Percentiles rank a stretch among this genome's conserved stretches.
Evolutionary conservation across 2,329 filamentous ascomycete species (phyloP).

Genomic region (Fusarium lateritium): DNA sequence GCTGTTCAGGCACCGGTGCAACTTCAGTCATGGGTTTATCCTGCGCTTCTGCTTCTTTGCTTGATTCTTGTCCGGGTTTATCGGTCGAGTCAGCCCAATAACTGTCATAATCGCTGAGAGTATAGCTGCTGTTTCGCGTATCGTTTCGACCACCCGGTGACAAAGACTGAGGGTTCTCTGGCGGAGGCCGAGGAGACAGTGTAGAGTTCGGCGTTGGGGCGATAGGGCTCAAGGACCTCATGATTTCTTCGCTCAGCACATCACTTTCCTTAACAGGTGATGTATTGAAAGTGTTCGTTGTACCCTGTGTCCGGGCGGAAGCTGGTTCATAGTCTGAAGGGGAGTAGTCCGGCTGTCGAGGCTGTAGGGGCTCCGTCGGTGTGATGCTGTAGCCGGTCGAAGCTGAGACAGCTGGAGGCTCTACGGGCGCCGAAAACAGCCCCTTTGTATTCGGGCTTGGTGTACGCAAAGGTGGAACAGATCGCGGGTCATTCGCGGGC

Average conservation of each 20-base stretch:
- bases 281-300: constrained; percentile 64
- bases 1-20: constrained; percentile 9
- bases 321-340: constrained; percentile 55
- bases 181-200: constrained; percentile 25
- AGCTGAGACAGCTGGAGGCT: constrained; percentile 12
- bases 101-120: constrained; percentile 76
- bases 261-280: constrained; percentile 79
- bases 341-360: constrained; percentile 55
- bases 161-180: constrained; percentile 36
- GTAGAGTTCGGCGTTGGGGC: constrained; percentile 46
- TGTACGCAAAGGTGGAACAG: constrained; percentile 54
- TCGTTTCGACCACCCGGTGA: constrained; percentile 35
- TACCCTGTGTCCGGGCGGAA: constrained; percentile 59
- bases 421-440: constrained; percentile 22
- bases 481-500: constrained; percentile 42
- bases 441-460: constrained; percentile 50
- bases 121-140: constrained; percentile 71
- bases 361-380: constrained; percentile 63
- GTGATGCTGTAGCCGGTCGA: constrained; percentile 51
- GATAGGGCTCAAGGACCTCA: constrained; percentile 74
- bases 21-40: constrained; percentile 15
- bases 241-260: constrained; percentile 79
- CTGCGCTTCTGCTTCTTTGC: constrained; percentile 8
- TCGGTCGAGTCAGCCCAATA: constrained; percentile 68
- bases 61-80: constrained; percentile 23